Conservation (phyloP, 257 asterid species). For the Petrea volubilis region DNA sequence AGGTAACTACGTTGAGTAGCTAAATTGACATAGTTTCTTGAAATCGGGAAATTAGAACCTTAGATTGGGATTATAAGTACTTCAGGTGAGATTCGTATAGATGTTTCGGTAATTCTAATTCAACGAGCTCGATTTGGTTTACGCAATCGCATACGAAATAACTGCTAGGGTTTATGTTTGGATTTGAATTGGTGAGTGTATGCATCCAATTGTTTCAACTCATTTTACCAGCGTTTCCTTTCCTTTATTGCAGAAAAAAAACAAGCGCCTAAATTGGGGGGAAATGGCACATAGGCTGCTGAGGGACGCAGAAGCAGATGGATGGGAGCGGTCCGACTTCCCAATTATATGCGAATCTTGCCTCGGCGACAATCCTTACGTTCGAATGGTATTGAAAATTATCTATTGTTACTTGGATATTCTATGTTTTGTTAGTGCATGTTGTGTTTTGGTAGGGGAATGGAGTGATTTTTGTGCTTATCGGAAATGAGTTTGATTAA, state of each 20-base stretch:
- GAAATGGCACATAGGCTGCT: slow-evolving; percentile 90
- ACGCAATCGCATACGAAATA: no score
- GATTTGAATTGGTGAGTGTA: not conserved
- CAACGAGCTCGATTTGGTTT: no score
- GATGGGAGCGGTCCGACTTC: slow-evolving; percentile 97
- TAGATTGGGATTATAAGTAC: no score
- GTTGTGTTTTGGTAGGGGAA: not conserved
- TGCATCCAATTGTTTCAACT: not conserved
- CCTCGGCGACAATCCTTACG: slow-evolving; percentile 93
- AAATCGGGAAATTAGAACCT: slow-evolving; percentile 19
- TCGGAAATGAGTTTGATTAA: no score
- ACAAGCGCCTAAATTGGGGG: not conserved
- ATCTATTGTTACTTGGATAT: not conserved
- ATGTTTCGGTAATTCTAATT: no score
- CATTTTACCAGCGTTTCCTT: not conserved
- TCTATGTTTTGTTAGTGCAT: slow-evolving; percentile 4
- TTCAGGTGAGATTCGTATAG: no score
- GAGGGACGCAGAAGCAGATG: slow-evolving; percentile 93
- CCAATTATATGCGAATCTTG: slow-evolving; percentile 97
- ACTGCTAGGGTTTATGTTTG: slow-evolving; percentile 24
- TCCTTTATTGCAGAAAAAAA: slow-evolving; percentile 2
- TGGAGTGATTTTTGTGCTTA: not conserved
- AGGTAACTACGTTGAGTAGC: not conserved
- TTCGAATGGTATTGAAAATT: slow-evolving; percentile 71
- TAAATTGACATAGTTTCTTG: no score